phyloP scores from a whole-genome alignment of 2,329 filamentous ascomycete genomes.

The Westerdykella ornata region DNA sequence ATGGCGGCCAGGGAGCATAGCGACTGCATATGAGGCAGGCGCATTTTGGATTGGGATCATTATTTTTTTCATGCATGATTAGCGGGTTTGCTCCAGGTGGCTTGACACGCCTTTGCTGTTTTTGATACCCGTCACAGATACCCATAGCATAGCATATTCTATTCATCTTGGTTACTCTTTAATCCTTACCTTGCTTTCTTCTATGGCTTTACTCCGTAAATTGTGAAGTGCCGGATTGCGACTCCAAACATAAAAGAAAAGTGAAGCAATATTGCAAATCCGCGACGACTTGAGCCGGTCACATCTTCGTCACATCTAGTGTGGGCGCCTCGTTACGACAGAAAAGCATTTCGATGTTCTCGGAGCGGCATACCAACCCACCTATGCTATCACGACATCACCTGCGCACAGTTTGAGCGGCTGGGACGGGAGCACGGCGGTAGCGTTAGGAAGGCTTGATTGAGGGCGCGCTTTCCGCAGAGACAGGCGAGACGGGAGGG shows the following conservation, averaged over 20 bases:
- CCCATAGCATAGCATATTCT: constrained; percentile 10
- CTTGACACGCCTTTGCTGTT: constrained; percentile 24
- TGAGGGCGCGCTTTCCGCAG: no score
- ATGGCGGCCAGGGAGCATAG: not conserved
- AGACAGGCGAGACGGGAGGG: no score
- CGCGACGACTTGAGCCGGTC: not conserved
- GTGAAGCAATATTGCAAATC: not conserved
- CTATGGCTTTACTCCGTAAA: not conserved
- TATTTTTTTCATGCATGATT: not conserved
- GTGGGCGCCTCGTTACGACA: not conserved
- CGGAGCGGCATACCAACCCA: no score
- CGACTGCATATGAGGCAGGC: not conserved
- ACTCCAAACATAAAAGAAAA: not conserved
- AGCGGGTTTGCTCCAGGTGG: constrained; percentile 15
- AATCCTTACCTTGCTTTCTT: not conserved
- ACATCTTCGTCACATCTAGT: not conserved
- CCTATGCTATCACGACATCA: no score
- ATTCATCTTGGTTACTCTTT: constrained; percentile 4
- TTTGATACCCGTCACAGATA: constrained; percentile 31
- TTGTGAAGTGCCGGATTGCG: not conserved
- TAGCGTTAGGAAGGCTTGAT: no score
- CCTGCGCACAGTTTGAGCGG: no score
- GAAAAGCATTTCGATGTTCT: no score
- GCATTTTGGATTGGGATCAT: not conserved
- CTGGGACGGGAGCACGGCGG: no score